Evolutionary conservation across 2,329 filamentous ascomycete species (phyloP), one percentile per base, ranked within the genome.

Genomic region (Metarhizium sp.): DNA sequence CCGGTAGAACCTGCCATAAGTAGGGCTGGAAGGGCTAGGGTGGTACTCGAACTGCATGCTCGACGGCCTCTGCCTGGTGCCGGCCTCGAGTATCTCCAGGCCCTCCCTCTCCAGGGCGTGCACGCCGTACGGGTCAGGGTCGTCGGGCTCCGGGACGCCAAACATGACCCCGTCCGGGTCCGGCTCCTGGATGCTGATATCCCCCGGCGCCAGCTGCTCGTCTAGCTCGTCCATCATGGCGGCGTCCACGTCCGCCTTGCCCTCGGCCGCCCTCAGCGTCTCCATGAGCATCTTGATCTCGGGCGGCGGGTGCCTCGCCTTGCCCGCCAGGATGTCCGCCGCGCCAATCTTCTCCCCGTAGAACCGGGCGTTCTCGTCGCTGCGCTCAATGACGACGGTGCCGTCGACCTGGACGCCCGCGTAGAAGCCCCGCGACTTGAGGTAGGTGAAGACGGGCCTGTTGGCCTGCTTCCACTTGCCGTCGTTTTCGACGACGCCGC

Each of bases 351-450:
- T 62, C 20, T 88, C 77, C 11, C 85, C 85, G 66, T 95, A 96
- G 65, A 95, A 95, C 7, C 82, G 81, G 55, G 88, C 87, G 63
- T 96, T 96, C 66, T 92, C 91, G 59, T 92, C 88, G 1, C 80
- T 85, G 38, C 91, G 80, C 68, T 94, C 88, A 48, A 92, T 88
- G 51, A 96, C 78, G 14, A 95, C 80, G 0, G 90, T 95, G 20
- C 91, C 91, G 64, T 95, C 90, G 18, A 95, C 79, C 63, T 92
- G 88, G 1, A 95, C 82, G 18, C 90, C 90, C 1, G 89, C 90
- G 63, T 94, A 95, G 60, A 95, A 84, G 1, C 91, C 91, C 54
- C 90, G 81, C 53, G 86, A 91, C 72, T 95, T 95, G 71, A 95
- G 81, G 66, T 96, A 95, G 2, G 74, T 75, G 57, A 77, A 78